Conservation (phyloP, 2,329 filamentous ascomycete genomes). For the Phoma sp. region DNA sequence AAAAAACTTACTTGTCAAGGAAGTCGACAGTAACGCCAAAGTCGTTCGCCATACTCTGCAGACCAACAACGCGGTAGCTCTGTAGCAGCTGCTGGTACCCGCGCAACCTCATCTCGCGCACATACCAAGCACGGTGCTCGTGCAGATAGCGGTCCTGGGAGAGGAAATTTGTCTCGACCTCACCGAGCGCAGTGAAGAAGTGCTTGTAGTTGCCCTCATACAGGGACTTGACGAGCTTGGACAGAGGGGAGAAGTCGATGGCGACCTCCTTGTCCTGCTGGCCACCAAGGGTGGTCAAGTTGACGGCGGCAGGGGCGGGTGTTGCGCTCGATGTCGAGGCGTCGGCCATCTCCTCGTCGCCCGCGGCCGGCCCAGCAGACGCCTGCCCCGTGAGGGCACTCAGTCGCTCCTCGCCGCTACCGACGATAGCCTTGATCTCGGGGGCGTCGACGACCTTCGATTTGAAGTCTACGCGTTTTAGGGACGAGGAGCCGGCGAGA, state of each 20-base stretch:
- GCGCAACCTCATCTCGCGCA: conserved; percentile 95
- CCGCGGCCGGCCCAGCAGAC: conserved; percentile 78
- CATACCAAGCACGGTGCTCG: conserved; percentile 96
- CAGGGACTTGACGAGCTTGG: conserved; percentile 85
- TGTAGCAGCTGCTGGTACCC: conserved; percentile 97
- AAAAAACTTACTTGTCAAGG: conserved; percentile 78
- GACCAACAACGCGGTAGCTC: conserved; percentile 95
- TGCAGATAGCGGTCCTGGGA: conserved; percentile 92
- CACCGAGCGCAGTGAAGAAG: conserved; percentile 88
- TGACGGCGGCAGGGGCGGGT: conserved; percentile 74
- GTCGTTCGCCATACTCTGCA: conserved; percentile 95
- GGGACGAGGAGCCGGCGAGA: conserved; percentile 87
- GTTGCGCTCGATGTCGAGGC: conserved; percentile 55
- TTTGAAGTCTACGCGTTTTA: conserved; percentile 98
- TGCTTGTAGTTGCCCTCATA: conserved; percentile 93
- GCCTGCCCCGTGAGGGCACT: conserved; percentile 79
- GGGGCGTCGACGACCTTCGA: conserved; percentile 97
- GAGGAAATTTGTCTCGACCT: conserved; percentile 92
- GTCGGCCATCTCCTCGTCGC: conserved; percentile 77
- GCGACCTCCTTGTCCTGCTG: conserved; percentile 79
- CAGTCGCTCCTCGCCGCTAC: conserved; percentile 85
- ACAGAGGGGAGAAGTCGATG: conserved; percentile 87
- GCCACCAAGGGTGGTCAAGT: conserved; percentile 84
- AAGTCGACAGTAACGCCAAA: conserved; percentile 98
- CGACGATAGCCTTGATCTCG: conserved; percentile 96